These are phyloP conservation scores for Nephromyces sp. DNA, from an alignment of 169 alveolate genomes.

Conservation along the genomic window DNA sequence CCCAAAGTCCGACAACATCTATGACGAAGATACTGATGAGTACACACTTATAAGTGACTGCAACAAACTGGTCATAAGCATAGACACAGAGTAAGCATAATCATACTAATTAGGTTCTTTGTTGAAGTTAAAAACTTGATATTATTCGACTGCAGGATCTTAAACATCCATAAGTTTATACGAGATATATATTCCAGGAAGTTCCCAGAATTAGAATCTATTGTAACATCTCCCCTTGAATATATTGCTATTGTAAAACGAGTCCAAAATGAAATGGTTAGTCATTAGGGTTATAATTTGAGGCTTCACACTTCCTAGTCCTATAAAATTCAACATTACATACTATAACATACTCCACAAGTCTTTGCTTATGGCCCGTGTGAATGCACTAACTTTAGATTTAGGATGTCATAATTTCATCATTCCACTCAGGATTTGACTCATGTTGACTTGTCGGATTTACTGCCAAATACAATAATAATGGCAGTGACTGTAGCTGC, in stretches of 20 bases:
- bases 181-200: constrained; percentile 63
- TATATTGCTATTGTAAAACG: constrained; percentile 70
- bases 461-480: constrained; percentile 68
- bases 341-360: no score
- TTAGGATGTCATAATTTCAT: no score
- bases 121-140: not conserved
- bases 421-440: constrained; percentile 46
- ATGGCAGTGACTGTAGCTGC: constrained; percentile 79
- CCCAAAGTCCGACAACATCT: no score
- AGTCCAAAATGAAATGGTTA: constrained; percentile 55
- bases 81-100: constrained; percentile 48
- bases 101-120: not conserved
- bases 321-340: no score
- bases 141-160: constrained; percentile 24
- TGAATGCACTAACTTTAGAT: no score
- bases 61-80: constrained; percentile 50
- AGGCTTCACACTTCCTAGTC: not conserved
- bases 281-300: not conserved
- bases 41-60: constrained; percentile 55
- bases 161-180: constrained; percentile 62
- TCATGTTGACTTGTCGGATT: constrained; percentile 56
- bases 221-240: constrained; percentile 69
- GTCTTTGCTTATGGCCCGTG: no score
- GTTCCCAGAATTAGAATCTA: constrained; percentile 73
- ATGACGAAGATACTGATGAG: constrained; percentile 38